Base-by-base conservation (phyloP, 2,329 filamentous ascomycete species). In the Daldinia eschscholtzii region DNA sequence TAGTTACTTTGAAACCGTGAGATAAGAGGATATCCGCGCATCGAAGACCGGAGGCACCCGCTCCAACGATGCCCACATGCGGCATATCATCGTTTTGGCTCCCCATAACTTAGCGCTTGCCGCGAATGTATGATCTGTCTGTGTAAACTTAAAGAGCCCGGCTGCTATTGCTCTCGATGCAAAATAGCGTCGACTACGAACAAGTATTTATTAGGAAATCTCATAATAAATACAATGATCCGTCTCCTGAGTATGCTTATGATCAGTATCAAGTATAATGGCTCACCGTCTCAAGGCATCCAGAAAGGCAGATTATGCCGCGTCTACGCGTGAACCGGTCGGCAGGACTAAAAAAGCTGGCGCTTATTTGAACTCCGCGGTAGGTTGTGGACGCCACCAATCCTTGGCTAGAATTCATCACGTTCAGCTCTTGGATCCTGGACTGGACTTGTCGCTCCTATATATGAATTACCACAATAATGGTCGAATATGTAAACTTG, bases 1-100 rank as follows among this genome's bases (percentile, higher is more conserved):
- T 85, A 0, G 85, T 87, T 12, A 89, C 86, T 53, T 83, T 79
- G 66, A 83, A 83, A 2, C 86, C 86, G 70, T 84, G 80, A 58
- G 84, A 80, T 2, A 88, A 74, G 9, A 89, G 76, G 0, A 89
- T 76, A 66, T 88, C 86, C 28, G 87, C 87, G 72, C 85, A 87
- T 67, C 86, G 80, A 57, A 89, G 78, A 1, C 87, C 87, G 13
- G 86, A 83, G 33, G 89, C 80, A 5, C 88, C 87, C 26, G 86
- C 87, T 13, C 87, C 87, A 2, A 89, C 80, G 42, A 89, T 80
- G 50, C 85, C 81, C 23, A 88, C 79, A 57, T 70, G 70, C 15
- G 65, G 65, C 44, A 28, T 67, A 35, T 63, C 46, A 5, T 42
- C 37, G 23, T 53, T 42, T 37, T 13, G 39, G 9, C 23, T 44